Percentiles rank a stretch among this genome's conserved stretches.
These are phyloP conservation scores for Orychophragmus violaceus DNA, from an alignment of 345 rosid genomes.

Conservation along the genomic window DNA sequence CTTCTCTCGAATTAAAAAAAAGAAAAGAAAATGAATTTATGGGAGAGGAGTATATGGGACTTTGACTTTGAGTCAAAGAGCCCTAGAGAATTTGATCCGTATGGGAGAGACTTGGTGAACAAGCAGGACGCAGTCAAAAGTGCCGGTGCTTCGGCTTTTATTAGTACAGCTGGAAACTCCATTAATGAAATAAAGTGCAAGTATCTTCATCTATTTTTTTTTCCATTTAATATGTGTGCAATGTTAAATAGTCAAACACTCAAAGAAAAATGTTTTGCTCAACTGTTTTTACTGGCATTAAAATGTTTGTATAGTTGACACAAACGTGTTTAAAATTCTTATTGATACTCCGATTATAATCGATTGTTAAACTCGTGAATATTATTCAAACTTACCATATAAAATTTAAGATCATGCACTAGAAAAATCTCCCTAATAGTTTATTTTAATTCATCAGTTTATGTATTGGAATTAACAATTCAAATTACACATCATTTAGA, in stretches of 20 bases:
- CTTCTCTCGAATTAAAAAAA: no score
- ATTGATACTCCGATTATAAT: neutral
- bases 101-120: constrained; percentile 23
- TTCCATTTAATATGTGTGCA: neutral
- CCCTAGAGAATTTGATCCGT: no score
- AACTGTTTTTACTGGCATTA: neutral
- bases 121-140: constrained; percentile 26
- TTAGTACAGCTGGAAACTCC: constrained; percentile 22
- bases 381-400: neutral
- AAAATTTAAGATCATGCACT: neutral
- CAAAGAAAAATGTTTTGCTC: neutral
- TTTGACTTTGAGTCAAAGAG: no score
- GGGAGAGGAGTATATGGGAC: no score
- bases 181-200: neutral
- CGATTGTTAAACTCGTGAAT: constrained; percentile 6
- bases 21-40: no score
- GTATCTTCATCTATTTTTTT: neutral
- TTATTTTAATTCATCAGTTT: neutral
- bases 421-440: neutral
- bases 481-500: no score
- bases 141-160: constrained; percentile 26
- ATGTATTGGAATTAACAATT: no score
- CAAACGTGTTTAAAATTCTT: neutral
- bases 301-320: neutral
- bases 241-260: neutral